These are phyloP conservation scores for Canna indica DNA, from an alignment of 176 grass and related monocot genomes.

Conservation along the genomic window DNA sequence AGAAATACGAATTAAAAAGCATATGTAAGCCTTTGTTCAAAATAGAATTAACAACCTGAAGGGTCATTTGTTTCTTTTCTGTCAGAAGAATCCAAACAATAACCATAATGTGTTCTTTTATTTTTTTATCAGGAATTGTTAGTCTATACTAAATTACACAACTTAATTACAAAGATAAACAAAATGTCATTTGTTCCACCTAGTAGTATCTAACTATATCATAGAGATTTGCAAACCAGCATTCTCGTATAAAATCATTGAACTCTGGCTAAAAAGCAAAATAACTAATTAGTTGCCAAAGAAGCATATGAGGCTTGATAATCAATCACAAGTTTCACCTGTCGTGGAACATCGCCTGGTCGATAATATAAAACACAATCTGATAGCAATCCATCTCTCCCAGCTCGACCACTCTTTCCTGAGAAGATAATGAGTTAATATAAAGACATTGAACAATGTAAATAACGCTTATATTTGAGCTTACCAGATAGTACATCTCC, in stretches of 20 bases:
- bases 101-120: not conserved
- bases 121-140: not conserved
- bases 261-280: constrained; percentile 49
- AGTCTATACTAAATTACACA: not conserved
- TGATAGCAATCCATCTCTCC: constrained; percentile 81
- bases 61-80: not conserved
- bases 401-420: constrained; percentile 89
- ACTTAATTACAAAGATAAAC: not conserved
- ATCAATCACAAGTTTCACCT: constrained; percentile 33
- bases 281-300: constrained; percentile 4
- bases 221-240: constrained; percentile 94
- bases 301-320: constrained; percentile 11
- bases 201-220: constrained; percentile 81
- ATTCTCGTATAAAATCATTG: constrained; percentile 96
- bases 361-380: constrained; percentile 86
- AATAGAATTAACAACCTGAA: not conserved
- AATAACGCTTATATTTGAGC: not conserved
- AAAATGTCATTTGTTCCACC: constrained; percentile 27
- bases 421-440: constrained; percentile 18
- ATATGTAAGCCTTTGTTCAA: not conserved
- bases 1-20: constrained; percentile 20
- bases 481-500: constrained; percentile 96
- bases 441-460: not conserved
- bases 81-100: not conserved
- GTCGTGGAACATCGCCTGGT: constrained; percentile 64